A percentile compares a stretch with the other conserved stretches of the same genome.
phyloP scores from a whole-genome alignment of 768 basidiomycete genomes.

The Grammothele lineata region DNA sequence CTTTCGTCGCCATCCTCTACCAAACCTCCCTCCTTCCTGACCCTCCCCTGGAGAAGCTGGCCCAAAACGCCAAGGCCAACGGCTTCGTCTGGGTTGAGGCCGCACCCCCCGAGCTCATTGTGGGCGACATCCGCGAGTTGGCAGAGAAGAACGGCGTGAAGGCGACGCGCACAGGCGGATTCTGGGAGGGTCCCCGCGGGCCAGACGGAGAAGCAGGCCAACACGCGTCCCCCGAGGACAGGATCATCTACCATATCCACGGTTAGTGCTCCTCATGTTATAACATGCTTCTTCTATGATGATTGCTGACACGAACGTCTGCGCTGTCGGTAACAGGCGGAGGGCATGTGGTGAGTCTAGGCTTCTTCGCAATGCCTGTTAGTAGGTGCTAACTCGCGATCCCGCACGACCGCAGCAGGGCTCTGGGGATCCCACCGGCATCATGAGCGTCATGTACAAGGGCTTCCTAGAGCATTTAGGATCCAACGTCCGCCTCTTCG shows the following conservation, averaged over 20 bases:
- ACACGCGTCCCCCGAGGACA: conserved; percentile 26
- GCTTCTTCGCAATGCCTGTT: no score
- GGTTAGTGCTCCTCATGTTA: no score
- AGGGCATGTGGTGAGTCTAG: no score
- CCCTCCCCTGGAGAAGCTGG: background rate
- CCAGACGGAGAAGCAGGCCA: conserved; percentile 14
- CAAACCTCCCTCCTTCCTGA: background rate
- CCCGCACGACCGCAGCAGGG: background rate
- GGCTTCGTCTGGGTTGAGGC: conserved; percentile 30
- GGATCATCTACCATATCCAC: conserved; percentile 30
- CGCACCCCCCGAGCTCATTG: conserved; percentile 30
- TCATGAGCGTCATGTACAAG: conserved; percentile 2
- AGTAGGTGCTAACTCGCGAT: conserved; percentile 17
- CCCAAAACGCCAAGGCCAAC: background rate
- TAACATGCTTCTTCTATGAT: no score
- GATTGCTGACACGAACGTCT: no score
- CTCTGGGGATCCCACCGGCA: conserved; percentile 2
- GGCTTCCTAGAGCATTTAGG: conserved; percentile 12
- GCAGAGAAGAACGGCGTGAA: conserved; percentile 27
- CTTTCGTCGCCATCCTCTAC: background rate
- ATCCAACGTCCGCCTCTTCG: conserved; percentile 27
- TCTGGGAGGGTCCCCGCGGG: conserved; percentile 29
- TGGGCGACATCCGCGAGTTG: conserved; percentile 26
- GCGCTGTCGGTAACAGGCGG: no score
- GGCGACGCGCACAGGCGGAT: conserved; percentile 30